phyloP scores from a whole-genome alignment of 495 filamentous ascomycete genomes.

The Durotheca rogersii region DNA sequence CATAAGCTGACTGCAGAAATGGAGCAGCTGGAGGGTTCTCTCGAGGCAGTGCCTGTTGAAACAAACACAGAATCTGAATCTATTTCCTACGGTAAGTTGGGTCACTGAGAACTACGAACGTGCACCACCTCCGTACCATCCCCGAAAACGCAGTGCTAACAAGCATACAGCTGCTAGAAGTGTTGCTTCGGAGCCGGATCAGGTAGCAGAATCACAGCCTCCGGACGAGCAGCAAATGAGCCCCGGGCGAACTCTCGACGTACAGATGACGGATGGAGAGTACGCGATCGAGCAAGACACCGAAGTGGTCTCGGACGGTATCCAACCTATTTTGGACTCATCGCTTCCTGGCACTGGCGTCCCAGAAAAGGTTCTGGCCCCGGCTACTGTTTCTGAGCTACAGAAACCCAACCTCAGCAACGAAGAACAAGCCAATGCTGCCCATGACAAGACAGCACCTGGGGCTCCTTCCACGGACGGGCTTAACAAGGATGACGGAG shows the following conservation, averaged over 20 bases:
- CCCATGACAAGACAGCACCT: not conserved
- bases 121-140: not conserved
- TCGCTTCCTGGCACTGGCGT: too few species aligned
- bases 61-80: slow-evolving; percentile 28
- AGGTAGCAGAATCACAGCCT: slow-evolving; percentile 4
- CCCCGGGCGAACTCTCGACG: slow-evolving; percentile 2
- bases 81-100: slow-evolving; percentile 5
- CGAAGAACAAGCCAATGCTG: not conserved
- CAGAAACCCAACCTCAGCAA: not conserved
- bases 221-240: not conserved
- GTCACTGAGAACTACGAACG: not conserved
- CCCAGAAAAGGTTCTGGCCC: not conserved
- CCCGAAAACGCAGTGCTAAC: slow-evolving; percentile 7
- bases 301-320: too few species aligned
- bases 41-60: slow-evolving; percentile 33
- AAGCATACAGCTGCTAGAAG: not conserved
- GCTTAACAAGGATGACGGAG: not conserved
- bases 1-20: slow-evolving; percentile 57
- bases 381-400: not conserved
- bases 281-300: not conserved
- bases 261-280: slow-evolving; percentile 7
- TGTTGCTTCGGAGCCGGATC: not conserved
- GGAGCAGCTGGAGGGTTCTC: slow-evolving; percentile 50
- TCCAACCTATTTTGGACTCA: too few species aligned
- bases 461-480: not conserved